Evolutionary conservation across 2,329 filamentous ascomycete genomes (phyloP).

Genomic region (Rutstroemia sp.): DNA sequence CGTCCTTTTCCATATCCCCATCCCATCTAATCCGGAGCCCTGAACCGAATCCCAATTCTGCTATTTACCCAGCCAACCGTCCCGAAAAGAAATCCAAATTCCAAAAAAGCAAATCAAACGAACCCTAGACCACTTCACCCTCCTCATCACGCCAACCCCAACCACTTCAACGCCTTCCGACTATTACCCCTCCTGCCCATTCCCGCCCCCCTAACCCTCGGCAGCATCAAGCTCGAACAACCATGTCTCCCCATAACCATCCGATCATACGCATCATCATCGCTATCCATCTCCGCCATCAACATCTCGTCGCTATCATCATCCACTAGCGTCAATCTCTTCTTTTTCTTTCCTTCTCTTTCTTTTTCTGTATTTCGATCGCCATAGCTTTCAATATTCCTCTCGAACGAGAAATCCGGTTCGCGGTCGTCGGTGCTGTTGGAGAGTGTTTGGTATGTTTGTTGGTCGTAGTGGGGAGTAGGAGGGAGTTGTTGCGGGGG

Average conservation of each 20-base stretch:
- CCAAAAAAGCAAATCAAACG: too few species aligned
- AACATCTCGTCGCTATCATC: not conserved
- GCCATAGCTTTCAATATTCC: conserved; percentile 8
- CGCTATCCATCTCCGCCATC: conserved; percentile 25
- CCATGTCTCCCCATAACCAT: conserved; percentile 24
- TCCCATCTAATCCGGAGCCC: too few species aligned
- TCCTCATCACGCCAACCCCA: not conserved
- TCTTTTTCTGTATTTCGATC: conserved; percentile 5
- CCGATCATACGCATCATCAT: conserved; percentile 28
- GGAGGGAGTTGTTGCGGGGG: not conserved
- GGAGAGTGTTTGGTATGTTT: not conserved
- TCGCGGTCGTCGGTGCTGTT: not conserved
- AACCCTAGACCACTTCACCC: too few species aligned
- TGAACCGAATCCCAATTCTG: too few species aligned
- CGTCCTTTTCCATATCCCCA: too few species aligned
- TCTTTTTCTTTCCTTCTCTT: conserved; percentile 27
- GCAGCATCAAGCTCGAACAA: not conserved
- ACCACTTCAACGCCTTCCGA: not conserved
- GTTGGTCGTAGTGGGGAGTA: not conserved
- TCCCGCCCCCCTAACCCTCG: not conserved
- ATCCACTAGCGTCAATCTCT: conserved; percentile 6
- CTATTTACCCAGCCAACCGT: too few species aligned
- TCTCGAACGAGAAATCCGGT: not conserved
- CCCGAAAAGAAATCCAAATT: too few species aligned
- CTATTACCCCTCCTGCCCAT: not conserved